These are phyloP conservation scores for Westerdykella sp. DNA, from an alignment of 2,329 filamentous ascomycete genomes.

Conservation along the genomic window DNA sequence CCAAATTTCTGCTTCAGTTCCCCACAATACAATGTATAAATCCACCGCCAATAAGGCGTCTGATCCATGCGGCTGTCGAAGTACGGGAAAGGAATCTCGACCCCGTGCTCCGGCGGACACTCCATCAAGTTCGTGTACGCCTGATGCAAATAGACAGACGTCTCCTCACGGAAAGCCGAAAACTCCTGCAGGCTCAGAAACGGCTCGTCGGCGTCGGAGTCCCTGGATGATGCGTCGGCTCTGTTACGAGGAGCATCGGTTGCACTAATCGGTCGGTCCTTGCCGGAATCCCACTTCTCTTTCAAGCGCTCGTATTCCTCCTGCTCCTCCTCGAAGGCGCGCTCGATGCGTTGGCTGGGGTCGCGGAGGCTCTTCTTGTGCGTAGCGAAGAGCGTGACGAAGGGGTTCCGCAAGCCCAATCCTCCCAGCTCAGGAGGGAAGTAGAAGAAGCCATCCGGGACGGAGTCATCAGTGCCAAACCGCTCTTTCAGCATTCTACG, in stretches of 20 bases:
- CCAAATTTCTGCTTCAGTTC: conserved; percentile 40
- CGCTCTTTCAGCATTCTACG: conserved; percentile 34
- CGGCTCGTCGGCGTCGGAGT: conserved; percentile 26
- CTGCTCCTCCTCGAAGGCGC: conserved; percentile 24
- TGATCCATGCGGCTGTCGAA: conserved; percentile 1
- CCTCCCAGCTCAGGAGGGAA: conserved; percentile 44
- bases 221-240: background rate
- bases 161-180: conserved; percentile 40
- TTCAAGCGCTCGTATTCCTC: conserved; percentile 29
- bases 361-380: conserved; percentile 21
- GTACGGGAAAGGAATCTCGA: conserved; percentile 18
- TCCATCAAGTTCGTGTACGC: conserved; percentile 37
- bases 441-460: conserved; percentile 46
- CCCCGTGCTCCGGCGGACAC: conserved; percentile 24
- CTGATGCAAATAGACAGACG: conserved; percentile 23
- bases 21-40: conserved; percentile 36
- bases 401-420: conserved; percentile 44
- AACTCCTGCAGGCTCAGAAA: conserved; percentile 47
- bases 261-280: conserved; percentile 4
- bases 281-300: conserved; percentile 24
- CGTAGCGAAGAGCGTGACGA: conserved; percentile 39
- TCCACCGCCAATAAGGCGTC: conserved; percentile 45
- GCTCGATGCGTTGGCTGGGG: conserved; percentile 9
- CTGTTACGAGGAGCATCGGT: background rate
- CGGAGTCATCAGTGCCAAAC: conserved; percentile 30